Base-by-base conservation (phyloP, 805 yeast genomes). In the Starmera amethionina region DNA sequence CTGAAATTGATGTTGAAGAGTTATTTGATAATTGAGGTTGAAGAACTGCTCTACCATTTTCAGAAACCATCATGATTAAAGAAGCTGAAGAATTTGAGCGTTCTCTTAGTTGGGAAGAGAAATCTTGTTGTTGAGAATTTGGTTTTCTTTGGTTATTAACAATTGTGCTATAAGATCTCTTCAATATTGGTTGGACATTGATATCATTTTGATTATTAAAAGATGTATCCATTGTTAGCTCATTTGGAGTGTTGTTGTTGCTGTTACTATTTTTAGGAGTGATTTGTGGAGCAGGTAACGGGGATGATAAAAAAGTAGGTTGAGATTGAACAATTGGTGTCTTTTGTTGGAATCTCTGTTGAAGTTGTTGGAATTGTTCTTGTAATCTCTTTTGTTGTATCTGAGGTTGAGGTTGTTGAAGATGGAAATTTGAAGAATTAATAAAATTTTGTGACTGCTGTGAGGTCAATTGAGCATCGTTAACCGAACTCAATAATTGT, bases 361-460 rank as follows among this genome's bases (percentile, higher is more conserved):
- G 36, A 18, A 19, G 11, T 25, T 12, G 14, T 19, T 34, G 36
- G 81, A 57, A 83, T 82, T 54, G 63, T 81, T 48, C 77, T 81
- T 15, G 93, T 93, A 25, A 88, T 81, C 46, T 83, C 83, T 54
- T 74, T 85, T 4, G 78, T 70, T 49, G 88, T 82, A 41, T 63
- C 82, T 31, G 90, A 90, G 4, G 27, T 22, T 22, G 27, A 22
- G 27, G 27, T 22, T 22, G 27, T 8, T 22, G 27, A 6, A 22
- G 9, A 22, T 22, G 27, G 2, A 22, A 22, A 22, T 22, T 22
- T 4, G 27, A 22, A 8, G 27, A 22, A 22, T 22, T 22, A 5
- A 22, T 8, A 6, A 22, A 22, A 22, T 22, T 22, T 8, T 22
- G 27, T 22, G 9, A 3, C 9, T 22, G 27, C 9, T 22, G 27